Conservation (phyloP, 495 filamentous ascomycete species). For the Tuber indicum region DNA sequence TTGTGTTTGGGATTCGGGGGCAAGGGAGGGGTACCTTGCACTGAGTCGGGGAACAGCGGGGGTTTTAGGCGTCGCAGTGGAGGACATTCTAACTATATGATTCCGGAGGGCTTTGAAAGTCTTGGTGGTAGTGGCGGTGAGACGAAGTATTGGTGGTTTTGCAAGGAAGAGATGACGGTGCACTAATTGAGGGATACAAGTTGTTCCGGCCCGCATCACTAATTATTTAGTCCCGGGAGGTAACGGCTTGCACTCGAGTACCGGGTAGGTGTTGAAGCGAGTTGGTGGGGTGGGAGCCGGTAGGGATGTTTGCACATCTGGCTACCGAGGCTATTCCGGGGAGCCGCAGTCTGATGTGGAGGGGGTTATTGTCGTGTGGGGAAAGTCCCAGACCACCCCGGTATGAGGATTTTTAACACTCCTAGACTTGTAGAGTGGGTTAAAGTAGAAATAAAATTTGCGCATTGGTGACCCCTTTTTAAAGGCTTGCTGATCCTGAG, state of each 20-base stretch:
- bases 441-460: background rate
- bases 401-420: background rate
- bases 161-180: background rate
- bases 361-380: background rate
- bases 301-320: background rate
- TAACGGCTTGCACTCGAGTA: background rate
- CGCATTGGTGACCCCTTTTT: background rate
- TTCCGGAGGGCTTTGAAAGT: background rate
- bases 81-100: conserved; percentile 15
- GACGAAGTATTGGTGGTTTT: background rate
- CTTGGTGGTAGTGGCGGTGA: background rate
- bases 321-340: background rate
- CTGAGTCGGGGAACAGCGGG: conserved; percentile 41
- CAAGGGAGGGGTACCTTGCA: conserved; percentile 39
- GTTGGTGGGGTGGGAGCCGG: background rate
- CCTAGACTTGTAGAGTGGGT: background rate
- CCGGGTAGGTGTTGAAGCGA: background rate
- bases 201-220: background rate
- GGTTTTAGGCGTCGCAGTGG: background rate
- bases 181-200: background rate
- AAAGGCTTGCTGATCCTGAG: background rate
- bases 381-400: background rate
- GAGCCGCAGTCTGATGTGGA: background rate
- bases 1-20: conserved; percentile 13
- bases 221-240: background rate